Evolutionary conservation across 257 asterid species (phyloP).

Genomic region (Parsonsia alboflavescens): DNA sequence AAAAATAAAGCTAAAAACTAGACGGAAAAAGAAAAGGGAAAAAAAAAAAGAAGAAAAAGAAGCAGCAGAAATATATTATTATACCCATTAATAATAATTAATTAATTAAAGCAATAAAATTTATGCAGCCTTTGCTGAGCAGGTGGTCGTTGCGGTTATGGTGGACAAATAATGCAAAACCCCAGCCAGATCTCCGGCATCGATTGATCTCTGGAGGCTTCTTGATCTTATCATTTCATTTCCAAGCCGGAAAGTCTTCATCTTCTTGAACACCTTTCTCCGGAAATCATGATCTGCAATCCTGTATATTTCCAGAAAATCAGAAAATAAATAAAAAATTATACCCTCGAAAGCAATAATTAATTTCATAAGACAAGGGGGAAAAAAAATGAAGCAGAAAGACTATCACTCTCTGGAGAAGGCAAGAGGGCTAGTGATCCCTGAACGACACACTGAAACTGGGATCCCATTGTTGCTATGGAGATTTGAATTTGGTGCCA

Average conservation of each 20-base stretch:
- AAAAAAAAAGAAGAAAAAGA: not conserved
- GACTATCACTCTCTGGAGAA: slow-evolving; percentile 7
- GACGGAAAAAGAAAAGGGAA: no score
- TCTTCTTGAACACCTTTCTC: slow-evolving; percentile 19
- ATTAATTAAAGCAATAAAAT: not conserved
- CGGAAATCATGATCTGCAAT: slow-evolving; percentile 22
- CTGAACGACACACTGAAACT: slow-evolving; percentile 17
- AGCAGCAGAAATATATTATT: no score
- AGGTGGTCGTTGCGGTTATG: not conserved
- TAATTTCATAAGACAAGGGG: no score
- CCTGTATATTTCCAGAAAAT: slow-evolving; percentile 1
- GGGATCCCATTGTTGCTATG: slow-evolving; percentile 13
- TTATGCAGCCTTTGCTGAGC: slow-evolving; percentile 21
- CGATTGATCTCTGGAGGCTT: not conserved
- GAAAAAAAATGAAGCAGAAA: not conserved
- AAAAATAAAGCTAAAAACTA: not conserved
- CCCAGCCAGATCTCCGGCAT: slow-evolving; percentile 15
- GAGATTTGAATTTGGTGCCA: slow-evolving; percentile 12
- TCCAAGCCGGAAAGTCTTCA: not conserved
- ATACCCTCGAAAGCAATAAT: no score
- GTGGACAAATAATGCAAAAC: not conserved
- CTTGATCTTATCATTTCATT: not conserved
- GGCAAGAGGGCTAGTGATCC: slow-evolving; percentile 17
- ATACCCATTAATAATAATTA: no score
- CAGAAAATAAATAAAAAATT: not conserved